A percentile compares a stretch with the other conserved stretches of the same genome.
Evolutionary conservation across 108 stramenopile genomes (phyloP).

Genomic region (Cyclotella kingstonii): DNA sequence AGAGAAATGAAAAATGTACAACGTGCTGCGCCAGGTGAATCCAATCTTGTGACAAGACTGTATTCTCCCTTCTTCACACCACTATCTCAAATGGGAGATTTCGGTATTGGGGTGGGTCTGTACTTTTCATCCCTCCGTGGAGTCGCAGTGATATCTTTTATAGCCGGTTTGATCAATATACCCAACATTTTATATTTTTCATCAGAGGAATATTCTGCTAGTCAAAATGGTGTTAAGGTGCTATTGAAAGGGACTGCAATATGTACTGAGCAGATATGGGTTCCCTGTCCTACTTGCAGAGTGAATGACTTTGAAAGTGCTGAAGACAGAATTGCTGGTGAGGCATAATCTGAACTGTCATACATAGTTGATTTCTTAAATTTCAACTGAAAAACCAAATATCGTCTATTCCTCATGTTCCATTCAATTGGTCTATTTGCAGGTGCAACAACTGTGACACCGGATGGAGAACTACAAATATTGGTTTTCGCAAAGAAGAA

Average conservation of each 20-base stretch:
- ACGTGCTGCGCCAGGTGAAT: constrained; percentile 73
- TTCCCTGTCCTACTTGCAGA: constrained; percentile 44
- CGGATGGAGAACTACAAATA: constrained; percentile 33
- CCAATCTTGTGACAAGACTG: constrained; percentile 46
- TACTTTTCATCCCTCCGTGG: constrained; percentile 75
- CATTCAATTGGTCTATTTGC: constrained; percentile 25
- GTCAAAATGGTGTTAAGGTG: constrained; percentile 30
- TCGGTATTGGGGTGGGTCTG: constrained; percentile 58
- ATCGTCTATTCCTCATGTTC: neutral
- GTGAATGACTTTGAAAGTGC: constrained; percentile 35
- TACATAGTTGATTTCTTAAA: too few species aligned
- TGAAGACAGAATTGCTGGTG: constrained; percentile 28
- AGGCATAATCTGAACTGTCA: neutral
- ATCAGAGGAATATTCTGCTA: constrained; percentile 48
- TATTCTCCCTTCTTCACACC: constrained; percentile 59
- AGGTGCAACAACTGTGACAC: constrained; percentile 31
- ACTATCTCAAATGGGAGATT: constrained; percentile 52
- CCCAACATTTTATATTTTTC: constrained; percentile 65
- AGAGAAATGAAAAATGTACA: constrained; percentile 40
- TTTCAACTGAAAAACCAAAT: too few species aligned
- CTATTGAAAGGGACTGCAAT: constrained; percentile 59
- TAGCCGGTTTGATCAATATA: constrained; percentile 72
- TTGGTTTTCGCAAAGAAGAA: constrained; percentile 62
- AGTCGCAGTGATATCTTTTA: constrained; percentile 55
- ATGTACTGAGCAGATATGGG: constrained; percentile 64